Evolutionary conservation across 345 rosid species (phyloP), one percentile per base, ranked within the genome.

Genomic region (Anastatica hierochuntica): DNA sequence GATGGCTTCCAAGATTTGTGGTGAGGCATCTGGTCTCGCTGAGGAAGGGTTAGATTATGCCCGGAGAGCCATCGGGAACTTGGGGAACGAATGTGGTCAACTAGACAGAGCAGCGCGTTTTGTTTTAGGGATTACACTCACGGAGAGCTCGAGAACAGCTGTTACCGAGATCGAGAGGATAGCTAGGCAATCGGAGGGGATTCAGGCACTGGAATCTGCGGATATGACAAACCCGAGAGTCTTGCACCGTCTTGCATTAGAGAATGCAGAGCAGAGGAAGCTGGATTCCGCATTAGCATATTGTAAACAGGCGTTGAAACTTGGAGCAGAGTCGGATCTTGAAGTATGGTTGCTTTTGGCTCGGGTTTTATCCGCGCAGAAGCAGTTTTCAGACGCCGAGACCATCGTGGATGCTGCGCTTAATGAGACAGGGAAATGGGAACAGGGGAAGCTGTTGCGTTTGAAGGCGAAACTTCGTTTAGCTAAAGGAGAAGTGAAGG

Each of bases 191-290:
- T 70, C 77, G 2, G 78, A 84, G 73, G 84, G 89, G 31, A 77
- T 87, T 42, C 74, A 74, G 72, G 79, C 67, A 9, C 65, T 81
- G 43, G 79, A 74, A 54, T 62, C 52, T 37, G 84, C 85, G 2
- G 76, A 64, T 38, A 78, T 70, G 78, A 66, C 75, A 40, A 79
- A 79, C 50, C 62, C 79, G 6, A 66, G 71, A 37, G 73, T 81
- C 30, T 57, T 84, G 49, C 76, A 87, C 72, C 64, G 68, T 66
- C 87, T 87, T 35, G 69, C 84, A 16, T 42, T 84, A 21, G 89
- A 79, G 74, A 56, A 62, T 75, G 94, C 89, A 34, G 87, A 81
- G 63, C 90, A 81, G 75, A 76, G 96, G 73, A 87, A 79, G 64
- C 64, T 87, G 47, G 85, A 81, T 49, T 62, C 61, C 0, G 89